Evolutionary conservation across 768 basidiomycete genomes (phyloP).

Genomic region (Galerina sulciceps): DNA sequence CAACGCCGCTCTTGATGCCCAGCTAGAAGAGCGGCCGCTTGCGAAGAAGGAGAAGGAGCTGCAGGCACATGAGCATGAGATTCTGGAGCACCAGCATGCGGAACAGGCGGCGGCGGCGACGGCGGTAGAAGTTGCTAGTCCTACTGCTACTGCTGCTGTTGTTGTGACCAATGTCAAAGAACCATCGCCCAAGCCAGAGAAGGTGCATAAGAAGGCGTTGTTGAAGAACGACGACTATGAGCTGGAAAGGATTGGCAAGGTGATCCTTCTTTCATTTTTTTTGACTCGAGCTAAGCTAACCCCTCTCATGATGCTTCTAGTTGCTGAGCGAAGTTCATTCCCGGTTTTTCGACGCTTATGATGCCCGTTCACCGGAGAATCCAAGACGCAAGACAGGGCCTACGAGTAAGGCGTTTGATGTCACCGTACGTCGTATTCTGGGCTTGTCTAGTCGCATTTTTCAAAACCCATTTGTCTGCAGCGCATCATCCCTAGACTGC

Average conservation of each 20-base stretch:
- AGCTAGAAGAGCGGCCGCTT: constrained; percentile 84
- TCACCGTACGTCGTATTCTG: constrained; percentile 63
- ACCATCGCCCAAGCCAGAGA: constrained; percentile 41
- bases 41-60: constrained; percentile 87
- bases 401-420: constrained; percentile 59
- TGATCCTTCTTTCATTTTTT: constrained; percentile 30
- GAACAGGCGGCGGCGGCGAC: constrained; percentile 14
- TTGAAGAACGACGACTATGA: constrained; percentile 89
- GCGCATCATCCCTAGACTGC: constrained; percentile 86
- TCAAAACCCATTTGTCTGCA: constrained; percentile 32
- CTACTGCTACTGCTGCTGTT: neutral
- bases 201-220: constrained; percentile 67
- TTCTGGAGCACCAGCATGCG: constrained; percentile 28
- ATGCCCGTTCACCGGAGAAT: constrained; percentile 38
- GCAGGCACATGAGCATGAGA: constrained; percentile 47
- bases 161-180: constrained; percentile 10
- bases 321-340: constrained; percentile 82
- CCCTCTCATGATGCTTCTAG: constrained; percentile 44
- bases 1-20: constrained; percentile 77
- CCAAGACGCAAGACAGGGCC: constrained; percentile 29
- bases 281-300: neutral
- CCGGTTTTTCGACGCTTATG: constrained; percentile 75
- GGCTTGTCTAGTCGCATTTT: neutral
- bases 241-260: constrained; percentile 75
- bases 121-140: too few species aligned